These are phyloP conservation scores for Hericium rajendrae DNA, from an alignment of 768 basidiomycete genomes.

Conservation along the genomic window DNA sequence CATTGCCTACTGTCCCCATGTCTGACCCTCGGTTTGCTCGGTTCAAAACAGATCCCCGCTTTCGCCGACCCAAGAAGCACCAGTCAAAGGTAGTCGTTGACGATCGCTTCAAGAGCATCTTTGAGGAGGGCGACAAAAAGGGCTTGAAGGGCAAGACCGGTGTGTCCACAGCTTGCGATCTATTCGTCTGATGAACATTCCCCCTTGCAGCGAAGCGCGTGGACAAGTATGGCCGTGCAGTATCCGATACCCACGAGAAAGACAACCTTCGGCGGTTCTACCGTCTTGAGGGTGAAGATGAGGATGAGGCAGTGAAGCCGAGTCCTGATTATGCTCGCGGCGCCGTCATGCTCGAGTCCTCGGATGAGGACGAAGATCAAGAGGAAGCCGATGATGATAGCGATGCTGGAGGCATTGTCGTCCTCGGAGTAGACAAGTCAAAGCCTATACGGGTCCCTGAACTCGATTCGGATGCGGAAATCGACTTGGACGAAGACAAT, in stretches of 20 bases:
- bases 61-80: constrained; percentile 75
- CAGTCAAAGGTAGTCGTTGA: constrained; percentile 81
- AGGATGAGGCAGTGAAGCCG: constrained; percentile 22
- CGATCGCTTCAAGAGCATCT: constrained; percentile 80
- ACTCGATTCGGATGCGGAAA: constrained; percentile 39
- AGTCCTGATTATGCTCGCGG: constrained; percentile 85
- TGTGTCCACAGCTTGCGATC: constrained; percentile 8
- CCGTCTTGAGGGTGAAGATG: constrained; percentile 46
- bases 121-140: constrained; percentile 36
- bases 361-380: constrained; percentile 58
- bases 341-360: constrained; percentile 79
- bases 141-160: constrained; percentile 23
- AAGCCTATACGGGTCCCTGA: constrained; percentile 29
- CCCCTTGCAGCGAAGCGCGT: constrained; percentile 30
- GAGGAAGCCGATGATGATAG: constrained; percentile 28
- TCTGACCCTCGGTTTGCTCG: constrained; percentile 84
- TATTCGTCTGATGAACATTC: constrained; percentile 5
- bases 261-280: constrained; percentile 79
- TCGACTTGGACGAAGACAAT: constrained; percentile 75
- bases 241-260: constrained; percentile 59
- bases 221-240: constrained; percentile 81
- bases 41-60: constrained; percentile 86
- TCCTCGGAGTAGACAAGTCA: constrained; percentile 38
- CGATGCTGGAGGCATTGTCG: constrained; percentile 39
- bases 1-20: constrained; percentile 27